phyloP scores from a whole-genome alignment of 495 filamentous ascomycete species.

The Penicillium canescens region DNA sequence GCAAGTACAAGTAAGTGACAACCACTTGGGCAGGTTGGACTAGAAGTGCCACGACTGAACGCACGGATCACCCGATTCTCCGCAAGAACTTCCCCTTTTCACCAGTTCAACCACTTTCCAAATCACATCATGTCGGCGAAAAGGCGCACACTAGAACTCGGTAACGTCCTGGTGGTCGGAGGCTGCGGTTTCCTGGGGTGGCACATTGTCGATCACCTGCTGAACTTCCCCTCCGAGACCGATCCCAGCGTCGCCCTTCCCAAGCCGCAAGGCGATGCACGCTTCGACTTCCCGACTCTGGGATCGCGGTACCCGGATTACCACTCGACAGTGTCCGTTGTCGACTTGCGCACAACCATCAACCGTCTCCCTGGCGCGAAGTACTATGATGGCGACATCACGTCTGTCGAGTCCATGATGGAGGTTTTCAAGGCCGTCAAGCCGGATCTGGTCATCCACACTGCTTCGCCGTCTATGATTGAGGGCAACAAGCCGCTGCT shows the following conservation, averaged over 20 bases:
- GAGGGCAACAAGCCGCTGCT: constrained; percentile 48
- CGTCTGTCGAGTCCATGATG: constrained; percentile 63
- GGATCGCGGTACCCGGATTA: constrained; percentile 42
- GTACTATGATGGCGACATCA: constrained; percentile 90
- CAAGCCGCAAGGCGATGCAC: constrained; percentile 36
- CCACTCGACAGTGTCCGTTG: constrained; percentile 67
- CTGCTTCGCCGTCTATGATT: constrained; percentile 70
- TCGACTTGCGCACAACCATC: constrained; percentile 76
- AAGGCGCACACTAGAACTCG: constrained; percentile 37
- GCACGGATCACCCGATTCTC: constrained; percentile 23
- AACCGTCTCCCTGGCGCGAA: constrained; percentile 73
- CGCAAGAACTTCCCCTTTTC: constrained; percentile 18
- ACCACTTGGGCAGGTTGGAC: no score
- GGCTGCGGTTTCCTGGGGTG: constrained; percentile 61
- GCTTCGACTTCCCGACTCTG: constrained; percentile 43
- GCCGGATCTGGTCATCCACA: constrained; percentile 93
- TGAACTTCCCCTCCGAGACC: constrained; percentile 51
- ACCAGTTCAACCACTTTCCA: not conserved
- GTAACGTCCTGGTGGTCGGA: constrained; percentile 55
- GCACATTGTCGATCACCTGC: constrained; percentile 59
- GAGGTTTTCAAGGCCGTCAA: constrained; percentile 65
- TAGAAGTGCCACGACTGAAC: not conserved
- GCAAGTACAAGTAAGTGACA: no score
- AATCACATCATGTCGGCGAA: constrained; percentile 34
- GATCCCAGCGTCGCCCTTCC: constrained; percentile 45